Base-by-base conservation (phyloP, 139 green algal species). In the Chlamydomonas sp. region DNA sequence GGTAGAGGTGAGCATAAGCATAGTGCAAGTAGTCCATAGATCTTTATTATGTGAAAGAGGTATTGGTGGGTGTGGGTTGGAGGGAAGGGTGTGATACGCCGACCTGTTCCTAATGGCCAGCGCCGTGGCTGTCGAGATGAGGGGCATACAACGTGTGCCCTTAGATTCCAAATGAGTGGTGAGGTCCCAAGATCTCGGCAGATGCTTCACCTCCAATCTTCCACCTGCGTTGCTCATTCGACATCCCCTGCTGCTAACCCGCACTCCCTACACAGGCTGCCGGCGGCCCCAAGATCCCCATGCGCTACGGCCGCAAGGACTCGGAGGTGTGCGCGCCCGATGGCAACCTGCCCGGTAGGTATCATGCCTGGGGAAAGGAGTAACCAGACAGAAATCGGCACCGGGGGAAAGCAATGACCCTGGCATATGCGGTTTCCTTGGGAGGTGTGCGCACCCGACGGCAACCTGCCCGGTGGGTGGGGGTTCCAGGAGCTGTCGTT, bases 291-390 rank as follows among this genome's bases (percentile, higher is more conserved):
- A 93, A 94, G 75, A 98, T 99, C 85, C 92, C 95, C 5, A 96
- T 99, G 92, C 94, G 91, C 49, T 98, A 98, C 81, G 97, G 97
- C 62, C 92, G 97, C 83, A 90, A 93, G 68, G 95, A 98, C 79
- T 93, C 91, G 14, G 94, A 96, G 57, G 89, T 94, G 18, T 98
- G 94, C 87, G 83, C 92, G 8, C 87, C 80, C 15, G 80, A 90
- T 80, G 97, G 97, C 76, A 95, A 95, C 79, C 92, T 99, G 78
- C 97, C 97, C 10, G 83, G 83, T 89, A 62, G 18, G 78, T 63
- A 63, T 62, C 5, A 61, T 79, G 69, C 69, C 5, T 5, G 69
- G 69, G 12, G 15, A 20, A 76, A 16, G 12, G 69, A 76, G 31
- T 49, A 49, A 49, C 31, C 31, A 49, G 31, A 49, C 31, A 49